These are phyloP conservation scores for Phytophthora pseudosyringae DNA, from an alignment of 352 stramenopile species.

Conservation along the genomic window DNA sequence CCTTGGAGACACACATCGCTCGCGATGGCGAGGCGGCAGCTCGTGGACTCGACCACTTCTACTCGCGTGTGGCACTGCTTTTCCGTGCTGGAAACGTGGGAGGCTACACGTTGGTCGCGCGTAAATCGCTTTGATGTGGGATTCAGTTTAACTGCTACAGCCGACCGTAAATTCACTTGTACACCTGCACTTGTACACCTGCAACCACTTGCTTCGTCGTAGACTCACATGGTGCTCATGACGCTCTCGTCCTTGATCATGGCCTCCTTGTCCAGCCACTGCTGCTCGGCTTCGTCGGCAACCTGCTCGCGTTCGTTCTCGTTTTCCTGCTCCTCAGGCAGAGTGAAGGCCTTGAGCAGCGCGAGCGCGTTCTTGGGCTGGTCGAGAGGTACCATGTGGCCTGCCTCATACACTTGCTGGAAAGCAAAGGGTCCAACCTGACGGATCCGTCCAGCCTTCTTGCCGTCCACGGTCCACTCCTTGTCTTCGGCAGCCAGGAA, in stretches of 20 bases:
- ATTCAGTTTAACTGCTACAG: slow-evolving; percentile 23
- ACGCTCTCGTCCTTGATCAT: slow-evolving; percentile 44
- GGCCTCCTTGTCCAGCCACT: slow-evolving; percentile 32
- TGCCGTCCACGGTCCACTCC: slow-evolving; percentile 68
- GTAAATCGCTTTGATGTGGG: slow-evolving; percentile 39
- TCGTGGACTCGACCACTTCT: slow-evolving; percentile 75
- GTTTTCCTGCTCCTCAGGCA: slow-evolving; percentile 37
- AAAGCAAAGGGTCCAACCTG: slow-evolving; percentile 87
- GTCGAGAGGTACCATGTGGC: slow-evolving; percentile 97
- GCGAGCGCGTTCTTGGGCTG: slow-evolving; percentile 93
- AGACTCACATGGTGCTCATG: slow-evolving; percentile 49
- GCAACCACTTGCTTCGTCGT: slow-evolving; percentile 5
- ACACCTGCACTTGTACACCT: slow-evolving; percentile 23
- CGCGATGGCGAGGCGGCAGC: slow-evolving; percentile 65
- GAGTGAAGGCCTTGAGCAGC: slow-evolving; percentile 95
- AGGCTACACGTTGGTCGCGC: slow-evolving; percentile 60
- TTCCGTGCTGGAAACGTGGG: slow-evolving; percentile 69
- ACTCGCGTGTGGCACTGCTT: slow-evolving; percentile 57
- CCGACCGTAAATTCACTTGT: neutral
- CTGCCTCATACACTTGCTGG: slow-evolving; percentile 94
- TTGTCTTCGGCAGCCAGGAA: slow-evolving; percentile 61
- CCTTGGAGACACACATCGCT: slow-evolving; percentile 54
- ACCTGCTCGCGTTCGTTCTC: slow-evolving; percentile 18
- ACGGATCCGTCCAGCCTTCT: slow-evolving; percentile 67
- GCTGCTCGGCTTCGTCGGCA: slow-evolving; percentile 23